These are phyloP conservation scores for Ophiostoma sp. DNA, from an alignment of 2,329 filamentous ascomycete species.

Conservation along the genomic window DNA sequence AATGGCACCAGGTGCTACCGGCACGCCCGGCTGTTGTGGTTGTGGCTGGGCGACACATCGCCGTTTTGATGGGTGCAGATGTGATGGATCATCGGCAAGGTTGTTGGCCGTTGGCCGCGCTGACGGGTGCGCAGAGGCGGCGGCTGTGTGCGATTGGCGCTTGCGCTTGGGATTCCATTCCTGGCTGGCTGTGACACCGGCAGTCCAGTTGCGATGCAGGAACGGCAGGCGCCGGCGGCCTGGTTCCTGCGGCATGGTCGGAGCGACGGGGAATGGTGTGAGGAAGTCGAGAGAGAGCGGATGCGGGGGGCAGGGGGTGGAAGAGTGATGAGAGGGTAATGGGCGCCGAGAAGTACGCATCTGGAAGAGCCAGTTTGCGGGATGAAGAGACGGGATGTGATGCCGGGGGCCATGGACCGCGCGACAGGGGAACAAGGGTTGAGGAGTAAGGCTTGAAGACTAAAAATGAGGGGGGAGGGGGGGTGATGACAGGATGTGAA, in stretches of 20 bases:
- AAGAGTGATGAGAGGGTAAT: background rate
- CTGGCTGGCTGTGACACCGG: conserved; percentile 49
- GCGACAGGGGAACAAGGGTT: background rate
- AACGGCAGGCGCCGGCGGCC: conserved; percentile 47
- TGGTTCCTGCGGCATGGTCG: conserved; percentile 50
- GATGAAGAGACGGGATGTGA: background rate
- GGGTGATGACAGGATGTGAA: background rate
- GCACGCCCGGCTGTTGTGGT: background rate
- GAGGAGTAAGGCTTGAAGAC: background rate
- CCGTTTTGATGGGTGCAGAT: conserved; percentile 49
- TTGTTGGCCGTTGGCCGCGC: background rate
- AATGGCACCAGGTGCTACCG: conserved; percentile 29
- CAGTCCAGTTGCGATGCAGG: conserved; percentile 56
- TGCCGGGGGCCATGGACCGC: conserved; percentile 1
- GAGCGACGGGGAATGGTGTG: background rate
- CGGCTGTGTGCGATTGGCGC: conserved; percentile 33
- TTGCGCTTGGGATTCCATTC: conserved; percentile 41
- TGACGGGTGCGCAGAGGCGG: conserved; percentile 29
- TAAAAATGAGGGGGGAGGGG: background rate
- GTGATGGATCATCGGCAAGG: conserved; percentile 38
- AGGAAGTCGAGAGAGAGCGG: background rate
- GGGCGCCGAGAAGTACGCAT: conserved; percentile 15
- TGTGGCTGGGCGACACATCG: conserved; percentile 44
- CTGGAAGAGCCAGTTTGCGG: background rate
- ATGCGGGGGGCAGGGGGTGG: background rate